Conservation (phyloP, 768 basidiomycete genomes). For the Cubamyces sp. region DNA sequence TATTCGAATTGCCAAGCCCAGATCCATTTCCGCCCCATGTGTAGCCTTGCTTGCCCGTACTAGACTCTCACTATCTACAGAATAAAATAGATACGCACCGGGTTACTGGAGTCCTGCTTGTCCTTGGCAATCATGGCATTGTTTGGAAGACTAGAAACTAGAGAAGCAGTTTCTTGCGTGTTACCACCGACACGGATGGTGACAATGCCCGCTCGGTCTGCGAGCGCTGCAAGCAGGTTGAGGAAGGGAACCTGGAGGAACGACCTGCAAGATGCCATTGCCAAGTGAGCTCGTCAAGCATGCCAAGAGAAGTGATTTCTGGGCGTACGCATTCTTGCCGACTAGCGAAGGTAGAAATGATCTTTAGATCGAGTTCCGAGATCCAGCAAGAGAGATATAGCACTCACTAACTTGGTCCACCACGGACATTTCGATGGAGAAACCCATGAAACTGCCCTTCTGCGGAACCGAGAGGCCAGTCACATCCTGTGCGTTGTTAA, state of each 20-base stretch:
- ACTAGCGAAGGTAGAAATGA: conserved; percentile 38
- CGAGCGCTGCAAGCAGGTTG: conserved; percentile 51
- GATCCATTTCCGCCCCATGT: background rate
- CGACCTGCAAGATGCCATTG: conserved; percentile 40
- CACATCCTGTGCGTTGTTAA: conserved; percentile 28
- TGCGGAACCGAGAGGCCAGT: conserved; percentile 45
- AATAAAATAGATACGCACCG: conserved; percentile 19
- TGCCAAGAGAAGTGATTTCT: conserved; percentile 40
- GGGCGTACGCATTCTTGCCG: conserved; percentile 52
- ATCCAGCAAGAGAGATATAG: background rate
- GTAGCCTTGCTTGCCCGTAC: background rate
- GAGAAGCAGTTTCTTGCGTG: conserved; percentile 51
- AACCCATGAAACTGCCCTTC: conserved; percentile 67
- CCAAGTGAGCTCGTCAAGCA: conserved; percentile 25
- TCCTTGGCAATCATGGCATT: conserved; percentile 57
- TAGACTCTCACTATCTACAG: background rate
- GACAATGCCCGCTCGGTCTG: conserved; percentile 48
- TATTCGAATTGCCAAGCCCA: background rate
- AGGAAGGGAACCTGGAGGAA: conserved; percentile 52
- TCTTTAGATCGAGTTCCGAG: conserved; percentile 10
- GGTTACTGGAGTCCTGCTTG: conserved; percentile 39
- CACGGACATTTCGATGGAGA: conserved; percentile 78
- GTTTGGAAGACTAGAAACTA: conserved; percentile 54
- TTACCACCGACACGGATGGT: conserved; percentile 51
- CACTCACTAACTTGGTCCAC: conserved; percentile 64